phyloP scores from a whole-genome alignment of 2,329 filamentous ascomycete genomes.

The Orbilia brochopaga region DNA sequence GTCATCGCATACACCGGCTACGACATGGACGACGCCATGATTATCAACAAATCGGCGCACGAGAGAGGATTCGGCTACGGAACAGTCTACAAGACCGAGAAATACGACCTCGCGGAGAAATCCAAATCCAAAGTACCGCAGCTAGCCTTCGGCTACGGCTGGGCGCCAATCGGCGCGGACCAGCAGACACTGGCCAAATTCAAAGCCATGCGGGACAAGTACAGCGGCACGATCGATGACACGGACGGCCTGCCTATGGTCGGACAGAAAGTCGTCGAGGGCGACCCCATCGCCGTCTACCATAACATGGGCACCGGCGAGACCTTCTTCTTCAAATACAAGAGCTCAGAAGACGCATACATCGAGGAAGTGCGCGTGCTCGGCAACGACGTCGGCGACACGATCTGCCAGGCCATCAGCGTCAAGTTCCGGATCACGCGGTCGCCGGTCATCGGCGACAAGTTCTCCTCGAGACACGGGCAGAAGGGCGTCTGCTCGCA shows the following conservation, averaged over 20 bases:
- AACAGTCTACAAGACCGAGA: slow-evolving; percentile 97
- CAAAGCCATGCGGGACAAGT: slow-evolving; percentile 47
- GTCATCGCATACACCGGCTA: slow-evolving; percentile 99
- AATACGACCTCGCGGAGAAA: slow-evolving; percentile 70
- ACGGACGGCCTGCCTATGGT: slow-evolving; percentile 85
- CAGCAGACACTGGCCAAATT: slow-evolving; percentile 27
- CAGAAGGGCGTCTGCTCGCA: slow-evolving; percentile 97
- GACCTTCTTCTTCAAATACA: slow-evolving; percentile 89
- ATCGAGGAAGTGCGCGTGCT: slow-evolving; percentile 92
- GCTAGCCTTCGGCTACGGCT: slow-evolving; percentile 47
- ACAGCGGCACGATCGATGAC: slow-evolving; percentile 61
- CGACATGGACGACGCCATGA: slow-evolving; percentile 99
- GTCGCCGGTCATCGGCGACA: slow-evolving; percentile 92
- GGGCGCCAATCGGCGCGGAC: slow-evolving; percentile 47
- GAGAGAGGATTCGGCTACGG: slow-evolving; percentile 95
- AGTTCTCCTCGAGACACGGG: slow-evolving; percentile 97
- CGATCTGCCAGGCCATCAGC: slow-evolving; percentile 84
- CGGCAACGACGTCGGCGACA: slow-evolving; percentile 78
- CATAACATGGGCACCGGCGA: slow-evolving; percentile 74
- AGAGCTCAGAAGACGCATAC: slow-evolving; percentile 84
- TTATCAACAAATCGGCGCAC: slow-evolving; percentile 95
- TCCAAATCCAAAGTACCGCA: slow-evolving; percentile 39
- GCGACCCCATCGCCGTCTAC: slow-evolving; percentile 85
- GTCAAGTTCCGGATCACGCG: slow-evolving; percentile 92
- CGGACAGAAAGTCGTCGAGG: slow-evolving; percentile 76